Evolutionary conservation across 257 asterid genomes (phyloP).

Genomic region (Solanum acaule): DNA sequence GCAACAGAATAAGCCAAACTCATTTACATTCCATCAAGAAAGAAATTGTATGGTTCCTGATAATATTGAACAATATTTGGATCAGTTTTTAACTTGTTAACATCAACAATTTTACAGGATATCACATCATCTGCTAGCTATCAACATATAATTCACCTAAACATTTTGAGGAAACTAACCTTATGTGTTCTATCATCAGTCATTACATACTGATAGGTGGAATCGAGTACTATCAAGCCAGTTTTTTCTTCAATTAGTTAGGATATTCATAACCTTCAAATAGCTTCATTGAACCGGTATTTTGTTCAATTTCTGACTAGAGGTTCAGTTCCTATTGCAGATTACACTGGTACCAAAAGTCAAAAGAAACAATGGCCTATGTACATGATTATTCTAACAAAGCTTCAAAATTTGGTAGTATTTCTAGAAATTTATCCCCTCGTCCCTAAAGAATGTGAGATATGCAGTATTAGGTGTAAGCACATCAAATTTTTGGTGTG

Average conservation of each 20-base stretch:
- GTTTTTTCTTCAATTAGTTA: neutral
- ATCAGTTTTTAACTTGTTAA: neutral
- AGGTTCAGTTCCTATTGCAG: neutral
- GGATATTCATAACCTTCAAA: neutral
- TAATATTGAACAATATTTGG: neutral
- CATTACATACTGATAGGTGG: neutral
- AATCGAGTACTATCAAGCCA: neutral
- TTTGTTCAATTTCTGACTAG: neutral
- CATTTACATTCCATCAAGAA: neutral
- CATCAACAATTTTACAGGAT: neutral
- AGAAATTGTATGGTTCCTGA: neutral
- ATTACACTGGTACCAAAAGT: neutral
- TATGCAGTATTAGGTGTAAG: neutral
- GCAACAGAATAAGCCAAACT: slow-evolving; percentile 7
- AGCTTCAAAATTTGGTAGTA: neutral
- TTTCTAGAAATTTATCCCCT: neutral
- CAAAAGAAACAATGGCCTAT: neutral
- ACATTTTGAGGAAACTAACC: neutral
- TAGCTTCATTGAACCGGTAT: neutral
- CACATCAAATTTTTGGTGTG: neutral
- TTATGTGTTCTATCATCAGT: neutral
- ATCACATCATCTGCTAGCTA: neutral
- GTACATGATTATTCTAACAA: neutral
- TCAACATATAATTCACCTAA: neutral
- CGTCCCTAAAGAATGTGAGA: neutral